phyloP scores from a whole-genome alignment of 2,329 filamentous ascomycete genomes.

The Keithomyces neogunnii region DNA sequence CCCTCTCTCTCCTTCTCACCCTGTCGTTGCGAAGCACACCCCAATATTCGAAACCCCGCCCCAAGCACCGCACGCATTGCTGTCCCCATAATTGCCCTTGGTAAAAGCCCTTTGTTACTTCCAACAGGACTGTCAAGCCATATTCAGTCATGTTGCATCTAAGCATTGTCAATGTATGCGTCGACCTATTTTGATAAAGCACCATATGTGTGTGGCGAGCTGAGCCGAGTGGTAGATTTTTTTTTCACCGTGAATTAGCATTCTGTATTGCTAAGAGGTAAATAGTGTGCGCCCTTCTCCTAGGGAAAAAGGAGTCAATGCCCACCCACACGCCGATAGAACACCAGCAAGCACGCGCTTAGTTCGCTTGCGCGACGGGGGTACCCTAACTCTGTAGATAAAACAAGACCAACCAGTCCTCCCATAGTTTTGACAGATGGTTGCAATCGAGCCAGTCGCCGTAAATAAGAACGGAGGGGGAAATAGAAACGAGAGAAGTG shows the following conservation, averaged over 20 bases:
- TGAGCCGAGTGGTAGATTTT: background rate
- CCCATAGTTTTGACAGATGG: constrained; percentile 1
- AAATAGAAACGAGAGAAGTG: constrained; percentile 10
- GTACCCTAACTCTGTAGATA: constrained; percentile 3
- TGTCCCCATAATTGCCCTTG: no score
- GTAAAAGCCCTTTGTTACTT: no score
- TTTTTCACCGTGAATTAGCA: constrained; percentile 3
- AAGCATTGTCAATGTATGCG: background rate
- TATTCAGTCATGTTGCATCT: background rate
- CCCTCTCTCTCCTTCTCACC: no score
- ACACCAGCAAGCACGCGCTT: constrained; percentile 3
- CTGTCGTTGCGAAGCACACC: no score
- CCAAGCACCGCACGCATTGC: no score
- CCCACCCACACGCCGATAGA: constrained; percentile 2
- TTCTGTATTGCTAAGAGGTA: constrained; percentile 1
- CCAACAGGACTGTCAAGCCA: background rate
- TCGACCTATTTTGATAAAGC: background rate
- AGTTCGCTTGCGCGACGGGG: constrained; percentile 5
- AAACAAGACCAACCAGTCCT: constrained; percentile 1
- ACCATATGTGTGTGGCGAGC: background rate
- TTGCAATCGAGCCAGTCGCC: constrained; percentile 7
- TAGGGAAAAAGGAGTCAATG: background rate
- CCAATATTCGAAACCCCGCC: no score
- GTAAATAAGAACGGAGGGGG: constrained; percentile 9
- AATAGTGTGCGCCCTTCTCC: background rate